Evolutionary conservation across 176 grass and related monocot species (phyloP), one percentile per base, ranked within the genome.

Genomic region (Otatea glauca): DNA sequence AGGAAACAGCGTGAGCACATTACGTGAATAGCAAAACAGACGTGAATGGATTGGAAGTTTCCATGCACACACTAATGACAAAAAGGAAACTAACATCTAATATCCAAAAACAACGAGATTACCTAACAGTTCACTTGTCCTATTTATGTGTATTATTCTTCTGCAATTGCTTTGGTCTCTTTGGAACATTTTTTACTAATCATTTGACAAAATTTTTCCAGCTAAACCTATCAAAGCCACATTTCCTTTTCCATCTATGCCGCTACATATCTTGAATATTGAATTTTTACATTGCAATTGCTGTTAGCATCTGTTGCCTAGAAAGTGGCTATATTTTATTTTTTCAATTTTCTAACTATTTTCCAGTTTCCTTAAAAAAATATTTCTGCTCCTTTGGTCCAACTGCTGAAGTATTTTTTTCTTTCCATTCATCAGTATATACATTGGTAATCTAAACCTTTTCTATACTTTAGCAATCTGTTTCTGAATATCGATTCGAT

Each of bases 401-500:
- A 56, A 76, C 4, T 72, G 8, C 12, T 15, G 49, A 61, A 50
- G 8, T 21, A 70, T 39, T 25, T 80, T 61, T 81, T 45, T 25
- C 39, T 37, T 74, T 74, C 3, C 47, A 71, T 72, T 62, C 1
- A 81, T 55, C 37, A 29, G 29, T 29, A 29, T 87, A 56, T 67
- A 8, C 47, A 17, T 60, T 63, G 43, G 41, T 76, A 50, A 61
- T 51, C 12, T 75, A 44, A 81, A 64, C 39, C 6, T 10, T 68
- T 80, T 81, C 68, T 53, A 65, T 50, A 14, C 41, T 35, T 62
- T 81, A 71, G 20, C 9, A 48, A 73, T 86, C 4, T 27, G 21
- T 25, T 81, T 76, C 44, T 77, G 27, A 27, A 38, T 82, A 51
- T 29, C 43, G 50, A 65, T 86, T 48, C 35, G 9, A 65, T 45